These are phyloP conservation scores for Smittium culicis DNA, from an alignment of 371 early-diverging fungal genomes.

Conservation along the genomic window DNA sequence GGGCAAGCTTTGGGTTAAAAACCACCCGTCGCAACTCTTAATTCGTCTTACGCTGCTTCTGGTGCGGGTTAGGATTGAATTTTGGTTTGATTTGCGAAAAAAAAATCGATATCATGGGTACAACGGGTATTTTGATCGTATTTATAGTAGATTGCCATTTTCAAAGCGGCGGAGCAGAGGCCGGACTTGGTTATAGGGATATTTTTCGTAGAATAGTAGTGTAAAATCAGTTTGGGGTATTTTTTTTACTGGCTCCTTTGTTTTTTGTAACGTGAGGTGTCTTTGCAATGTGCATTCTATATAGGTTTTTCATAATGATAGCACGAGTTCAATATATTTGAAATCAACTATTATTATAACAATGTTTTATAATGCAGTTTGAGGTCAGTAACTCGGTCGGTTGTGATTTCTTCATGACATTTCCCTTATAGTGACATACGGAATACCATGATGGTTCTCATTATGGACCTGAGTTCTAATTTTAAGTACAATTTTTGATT, in stretches of 20 bases:
- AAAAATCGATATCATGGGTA: not conserved
- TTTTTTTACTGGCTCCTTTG: conserved; percentile 9
- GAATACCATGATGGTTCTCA: conserved; percentile 8
- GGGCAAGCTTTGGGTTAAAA: not conserved
- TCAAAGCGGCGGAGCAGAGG: not conserved
- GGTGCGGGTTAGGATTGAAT: not conserved
- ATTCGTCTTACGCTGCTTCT: not conserved
- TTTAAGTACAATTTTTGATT: conserved; percentile 6
- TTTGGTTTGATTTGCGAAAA: not conserved
- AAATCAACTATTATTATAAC: conserved; percentile 1
- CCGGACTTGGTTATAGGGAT: not conserved
- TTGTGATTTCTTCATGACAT: not conserved
- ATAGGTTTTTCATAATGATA: not conserved
- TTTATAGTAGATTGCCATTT: not conserved
- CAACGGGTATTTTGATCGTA: not conserved
- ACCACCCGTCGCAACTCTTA: not conserved
- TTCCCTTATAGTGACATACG: conserved; percentile 3
- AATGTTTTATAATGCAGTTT: conserved; percentile 5
- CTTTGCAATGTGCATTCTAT: conserved; percentile 6
- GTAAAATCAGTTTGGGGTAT: not conserved
- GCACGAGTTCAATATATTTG: conserved; percentile 1
- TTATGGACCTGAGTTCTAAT: conserved; percentile 4
- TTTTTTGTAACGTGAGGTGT: not conserved
- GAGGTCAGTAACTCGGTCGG: conserved; percentile 1
- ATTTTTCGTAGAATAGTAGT: not conserved